Percentiles rank a stretch among this genome's conserved stretches.
These are phyloP conservation scores for Naganishia vishniacii DNA, from an alignment of 768 basidiomycete species.

Conservation along the genomic window DNA sequence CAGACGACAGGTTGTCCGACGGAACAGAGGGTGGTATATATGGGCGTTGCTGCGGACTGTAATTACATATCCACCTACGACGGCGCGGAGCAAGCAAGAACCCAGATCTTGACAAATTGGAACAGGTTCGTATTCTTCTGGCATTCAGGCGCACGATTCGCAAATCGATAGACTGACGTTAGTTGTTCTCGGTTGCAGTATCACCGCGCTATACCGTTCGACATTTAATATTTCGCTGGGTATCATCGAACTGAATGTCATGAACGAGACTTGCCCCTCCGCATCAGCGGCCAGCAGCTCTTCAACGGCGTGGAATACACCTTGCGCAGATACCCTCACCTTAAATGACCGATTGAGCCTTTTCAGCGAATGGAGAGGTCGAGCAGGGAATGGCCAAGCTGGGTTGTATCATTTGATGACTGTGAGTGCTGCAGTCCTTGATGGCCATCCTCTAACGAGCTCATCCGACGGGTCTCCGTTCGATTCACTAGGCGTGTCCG, in stretches of 20 bases:
- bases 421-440: constrained; percentile 33
- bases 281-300: constrained; percentile 51
- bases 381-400: constrained; percentile 63
- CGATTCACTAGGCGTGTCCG: not conserved
- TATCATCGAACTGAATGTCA: constrained; percentile 71
- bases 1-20: constrained; percentile 65
- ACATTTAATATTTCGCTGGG: constrained; percentile 83
- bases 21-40: constrained; percentile 65
- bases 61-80: constrained; percentile 65
- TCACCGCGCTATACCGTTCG: constrained; percentile 51
- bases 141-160: not conserved
- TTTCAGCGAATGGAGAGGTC: constrained; percentile 77
- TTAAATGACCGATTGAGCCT: constrained; percentile 68
- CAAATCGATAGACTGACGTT: not conserved
- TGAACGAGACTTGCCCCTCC: constrained; percentile 62
- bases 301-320: constrained; percentile 68
- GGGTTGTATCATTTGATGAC: constrained; percentile 89
- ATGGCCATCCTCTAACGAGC: not conserved
- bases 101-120: constrained; percentile 70
- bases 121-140: constrained; percentile 63
- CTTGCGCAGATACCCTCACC: constrained; percentile 55
- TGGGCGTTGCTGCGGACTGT: constrained; percentile 87
- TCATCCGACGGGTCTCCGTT: not conserved
- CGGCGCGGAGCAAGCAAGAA: constrained; percentile 61
- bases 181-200: not conserved